Percentiles rank a stretch among this genome's conserved stretches.
Conservation (phyloP, 495 filamentous ascomycete species). For the Rhypophila decipiens region DNA sequence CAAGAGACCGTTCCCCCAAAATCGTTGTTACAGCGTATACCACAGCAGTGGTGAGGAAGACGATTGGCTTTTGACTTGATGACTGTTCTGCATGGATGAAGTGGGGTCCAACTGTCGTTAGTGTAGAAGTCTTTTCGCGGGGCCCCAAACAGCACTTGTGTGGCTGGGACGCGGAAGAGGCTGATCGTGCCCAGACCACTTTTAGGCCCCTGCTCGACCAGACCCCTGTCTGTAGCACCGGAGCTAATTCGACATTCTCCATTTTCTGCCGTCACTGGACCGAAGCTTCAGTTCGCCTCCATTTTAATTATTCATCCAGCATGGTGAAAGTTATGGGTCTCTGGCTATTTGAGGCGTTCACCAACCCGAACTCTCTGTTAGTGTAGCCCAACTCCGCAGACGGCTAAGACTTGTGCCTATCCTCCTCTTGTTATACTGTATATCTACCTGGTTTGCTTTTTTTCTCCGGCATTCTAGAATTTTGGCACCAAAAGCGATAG, state of each 20-base stretch:
- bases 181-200: no score
- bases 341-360: slow-evolving; percentile 8
- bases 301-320: slow-evolving; percentile 21
- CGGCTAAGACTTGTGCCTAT: background rate
- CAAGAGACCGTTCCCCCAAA: no score
- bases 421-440: slow-evolving; percentile 9
- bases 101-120: no score
- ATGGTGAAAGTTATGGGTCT: slow-evolving; percentile 14
- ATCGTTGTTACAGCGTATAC: no score
- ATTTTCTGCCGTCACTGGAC: background rate
- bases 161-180: no score
- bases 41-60: no score
- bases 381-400: slow-evolving; percentile 2
- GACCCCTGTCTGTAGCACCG: background rate
- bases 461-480: no score
- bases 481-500: no score
- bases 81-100: no score
- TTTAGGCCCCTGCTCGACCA: background rate
- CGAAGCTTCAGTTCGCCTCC: background rate
- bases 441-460: slow-evolving; percentile 10
- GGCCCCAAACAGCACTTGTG: no score
- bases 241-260: slow-evolving; percentile 5
- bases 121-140: no score
- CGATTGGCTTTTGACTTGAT: no score
- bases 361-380: slow-evolving; percentile 8